Evolutionary conservation across 2,329 filamentous ascomycete species (phyloP).

Genomic region (Diaporthe sp.): DNA sequence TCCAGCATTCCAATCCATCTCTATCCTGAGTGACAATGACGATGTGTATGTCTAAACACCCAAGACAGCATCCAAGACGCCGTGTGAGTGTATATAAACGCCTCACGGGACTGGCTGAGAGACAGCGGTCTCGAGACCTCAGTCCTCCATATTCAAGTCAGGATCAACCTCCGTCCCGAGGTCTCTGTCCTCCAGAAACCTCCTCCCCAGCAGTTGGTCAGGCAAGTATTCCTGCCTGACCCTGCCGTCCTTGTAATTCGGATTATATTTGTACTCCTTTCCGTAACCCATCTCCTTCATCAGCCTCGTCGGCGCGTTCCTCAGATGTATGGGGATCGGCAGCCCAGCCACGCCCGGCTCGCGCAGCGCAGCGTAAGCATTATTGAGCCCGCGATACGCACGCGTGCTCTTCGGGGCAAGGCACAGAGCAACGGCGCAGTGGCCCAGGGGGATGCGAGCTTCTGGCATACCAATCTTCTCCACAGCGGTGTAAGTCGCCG

Average conservation of each 20-base stretch:
- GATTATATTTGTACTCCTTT: conserved; percentile 96
- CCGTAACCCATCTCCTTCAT: conserved; percentile 96
- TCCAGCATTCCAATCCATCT: not conserved
- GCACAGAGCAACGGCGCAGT: conserved; percentile 85
- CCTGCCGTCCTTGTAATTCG: conserved; percentile 84
- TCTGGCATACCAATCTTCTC: conserved; percentile 97
- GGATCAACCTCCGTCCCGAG: conserved; percentile 84
- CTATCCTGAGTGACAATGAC: not conserved
- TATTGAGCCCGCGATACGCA: conserved; percentile 85
- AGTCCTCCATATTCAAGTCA: conserved; percentile 64
- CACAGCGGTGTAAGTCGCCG: conserved; percentile 85
- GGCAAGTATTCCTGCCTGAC: conserved; percentile 95
- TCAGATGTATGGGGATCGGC: conserved; percentile 87
- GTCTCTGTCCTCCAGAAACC: conserved; percentile 84
- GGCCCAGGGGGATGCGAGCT: conserved; percentile 90
- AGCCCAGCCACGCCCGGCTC: conserved; percentile 87
- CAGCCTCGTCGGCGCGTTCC: conserved; percentile 91
- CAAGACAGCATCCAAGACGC: not conserved
- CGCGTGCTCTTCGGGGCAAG: conserved; percentile 89
- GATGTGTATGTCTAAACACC: not conserved
- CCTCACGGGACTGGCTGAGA: not conserved
- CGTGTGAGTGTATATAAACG: not conserved
- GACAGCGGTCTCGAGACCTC: not conserved
- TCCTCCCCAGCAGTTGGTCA: conserved; percentile 76
- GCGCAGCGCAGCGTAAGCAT: conserved; percentile 81